Evolutionary conservation across 176 grass and related monocot genomes (phyloP), one percentile per base, ranked within the genome.

Genomic region (Lolium perenne): DNA sequence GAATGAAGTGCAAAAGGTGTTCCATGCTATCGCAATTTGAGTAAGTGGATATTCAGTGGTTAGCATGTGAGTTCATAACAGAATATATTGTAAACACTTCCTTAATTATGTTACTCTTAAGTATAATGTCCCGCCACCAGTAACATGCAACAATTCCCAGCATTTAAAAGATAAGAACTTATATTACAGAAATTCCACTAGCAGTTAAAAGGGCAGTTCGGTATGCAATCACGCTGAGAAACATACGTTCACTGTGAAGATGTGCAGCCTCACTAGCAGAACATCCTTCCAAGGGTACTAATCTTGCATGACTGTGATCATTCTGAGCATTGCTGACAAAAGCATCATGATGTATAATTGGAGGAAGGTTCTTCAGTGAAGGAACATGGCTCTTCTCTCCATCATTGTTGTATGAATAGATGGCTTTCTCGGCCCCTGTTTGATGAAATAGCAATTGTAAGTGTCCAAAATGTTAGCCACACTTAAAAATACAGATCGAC

Each of bases 221-320:
- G 8, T 63, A 17, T 91, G 67, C 23, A 32, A 50, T 56, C 41
- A 69, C 10, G 16, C 80, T 68, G 41, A 86, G 80, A 84, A 77
- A 78, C 90, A 67, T 92, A 92, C 93, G 82, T 47, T 92, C 85
- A 80, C 10, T 74, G 62, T 90, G 84, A 90, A 95, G 86, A 49
- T 85, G 83, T n/a, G 91, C 84, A 38, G 93, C 93, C 77, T 89
- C 88, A 89, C 86, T 91, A 20, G 86, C 69, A 82, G 80, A 95
- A 85, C 93, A 95, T 60, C 90, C 83, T n/a, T 92, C 90, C 51
- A 95, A 71, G 50, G 88, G 90, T 82, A 95, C 70, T 51, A 89
- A 82, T 86, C 84, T 78, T 63, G 90, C 63, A 67, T 86, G 80
- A 85, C 58, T 85, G 58, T 80, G 81, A 66, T 91, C 90, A 82